Evolutionary conservation across 2,329 filamentous ascomycete genomes (phyloP), one percentile per base, ranked within the genome.

Genomic region (Alternaria rosae): DNA sequence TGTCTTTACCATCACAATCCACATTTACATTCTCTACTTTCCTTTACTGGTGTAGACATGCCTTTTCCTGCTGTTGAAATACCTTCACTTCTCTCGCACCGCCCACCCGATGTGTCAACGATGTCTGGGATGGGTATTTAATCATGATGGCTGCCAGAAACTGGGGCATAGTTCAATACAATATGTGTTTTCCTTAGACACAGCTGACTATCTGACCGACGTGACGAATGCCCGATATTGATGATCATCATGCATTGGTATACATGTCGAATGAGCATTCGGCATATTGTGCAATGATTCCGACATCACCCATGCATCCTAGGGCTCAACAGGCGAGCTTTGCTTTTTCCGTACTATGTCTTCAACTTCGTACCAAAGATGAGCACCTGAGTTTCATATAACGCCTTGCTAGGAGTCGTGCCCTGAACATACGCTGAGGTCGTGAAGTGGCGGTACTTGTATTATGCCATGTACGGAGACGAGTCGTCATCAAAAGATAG

Each of bases 21-120:
- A 13, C 23, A 25, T 5, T 38, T 45, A 26, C 15, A 30, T 54
- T 58, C 56, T 58, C 47, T n/a, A 58, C 48, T 53, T n/a, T 47
- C 48, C 56, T 58, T 53, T 11, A 45, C 12, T 13, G 30, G 20
- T 28, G 23, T 54, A 21, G 25, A 58, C 35, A 52, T 42, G 21
- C 17, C 25, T 42, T 51, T 8, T 53, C 20, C 26, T 21, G n/a
- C 20, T 20, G 1, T 41, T 30, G 26, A 44, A 13, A n/a, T 10
- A 6, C 28, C 12, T 56, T 45, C 30, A n/a, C 32, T 51, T 42
- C 32, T 42, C 6, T 32, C 21, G 32, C 28, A 1, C 17, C 30
- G 9, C 43, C 41, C 28, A 15, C 35, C 28, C 41, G 20, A 17
- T 25, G 20, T 25, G 47, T 38, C 47, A 51, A 38, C 23, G 20